phyloP scores from a whole-genome alignment of 169 alveolate species.

The Perkinsus marinus region DNA sequence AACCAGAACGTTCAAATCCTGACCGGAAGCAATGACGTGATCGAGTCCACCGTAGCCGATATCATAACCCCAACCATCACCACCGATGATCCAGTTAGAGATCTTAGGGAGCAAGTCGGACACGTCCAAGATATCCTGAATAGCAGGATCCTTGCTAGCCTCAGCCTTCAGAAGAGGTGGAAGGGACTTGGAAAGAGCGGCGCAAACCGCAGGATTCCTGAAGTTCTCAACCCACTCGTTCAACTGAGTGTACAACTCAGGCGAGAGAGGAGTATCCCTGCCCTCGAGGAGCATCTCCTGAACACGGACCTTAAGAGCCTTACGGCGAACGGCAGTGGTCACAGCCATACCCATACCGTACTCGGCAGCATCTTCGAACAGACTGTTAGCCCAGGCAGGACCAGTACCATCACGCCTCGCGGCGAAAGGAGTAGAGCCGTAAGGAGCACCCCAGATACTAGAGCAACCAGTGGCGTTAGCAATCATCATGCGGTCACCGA shows the following conservation, averaged over 20 bases:
- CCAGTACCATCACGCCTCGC: constrained; percentile 8
- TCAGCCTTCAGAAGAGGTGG: constrained; percentile 10
- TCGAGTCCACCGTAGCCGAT: constrained; percentile 43
- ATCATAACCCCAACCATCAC: constrained; percentile 53
- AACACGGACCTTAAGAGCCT: background rate
- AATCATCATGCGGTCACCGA: constrained; percentile 36
- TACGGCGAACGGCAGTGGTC: constrained; percentile 2
- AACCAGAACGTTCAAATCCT: constrained; percentile 29
- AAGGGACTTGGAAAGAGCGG: constrained; percentile 10
- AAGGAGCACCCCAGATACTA: constrained; percentile 44
- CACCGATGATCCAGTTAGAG: constrained; percentile 36
- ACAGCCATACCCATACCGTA: constrained; percentile 44
- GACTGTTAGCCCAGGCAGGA: constrained; percentile 49
- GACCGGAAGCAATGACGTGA: constrained; percentile 28
- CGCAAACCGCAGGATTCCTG: constrained; percentile 16
- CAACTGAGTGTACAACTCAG: constrained; percentile 2
- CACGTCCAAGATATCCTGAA: background rate
- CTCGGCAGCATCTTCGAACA: constrained; percentile 50
- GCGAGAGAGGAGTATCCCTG: background rate
- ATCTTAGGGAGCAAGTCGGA: constrained; percentile 26
- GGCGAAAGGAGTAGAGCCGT: constrained; percentile 36
- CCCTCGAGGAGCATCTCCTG: background rate
- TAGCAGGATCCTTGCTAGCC: background rate
- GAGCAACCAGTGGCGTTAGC: constrained; percentile 54
- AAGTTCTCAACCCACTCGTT: constrained; percentile 1